Evolutionary conservation across 768 basidiomycete genomes (phyloP).

Genomic region (Leccinum incarnatum): DNA sequence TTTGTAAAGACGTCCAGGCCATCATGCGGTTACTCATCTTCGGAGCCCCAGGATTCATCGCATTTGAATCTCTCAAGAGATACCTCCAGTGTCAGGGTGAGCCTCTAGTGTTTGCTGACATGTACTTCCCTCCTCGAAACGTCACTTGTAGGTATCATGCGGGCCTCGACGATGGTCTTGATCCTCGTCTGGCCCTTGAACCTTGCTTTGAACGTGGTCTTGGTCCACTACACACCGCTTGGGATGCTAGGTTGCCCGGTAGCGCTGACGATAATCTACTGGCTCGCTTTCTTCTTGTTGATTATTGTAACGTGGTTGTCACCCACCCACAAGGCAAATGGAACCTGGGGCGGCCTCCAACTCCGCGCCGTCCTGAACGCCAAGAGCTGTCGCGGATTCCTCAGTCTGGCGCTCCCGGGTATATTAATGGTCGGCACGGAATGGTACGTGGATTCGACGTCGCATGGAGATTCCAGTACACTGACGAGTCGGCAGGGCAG

Average conservation of each 20-base stretch:
- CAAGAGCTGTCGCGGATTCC: slow-evolving; percentile 53
- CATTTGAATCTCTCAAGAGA: slow-evolving; percentile 75
- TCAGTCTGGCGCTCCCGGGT: slow-evolving; percentile 70
- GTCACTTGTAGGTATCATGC: slow-evolving; percentile 60
- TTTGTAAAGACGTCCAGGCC: slow-evolving; percentile 59
- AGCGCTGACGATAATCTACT: slow-evolving; percentile 67
- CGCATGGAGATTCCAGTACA: background rate
- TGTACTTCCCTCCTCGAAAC: background rate
- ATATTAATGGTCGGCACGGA: slow-evolving; percentile 80
- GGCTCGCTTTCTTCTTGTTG: slow-evolving; percentile 61
- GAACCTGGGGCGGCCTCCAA: slow-evolving; percentile 63
- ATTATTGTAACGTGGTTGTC: slow-evolving; percentile 49
- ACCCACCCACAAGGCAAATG: slow-evolving; percentile 50
- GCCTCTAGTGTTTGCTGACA: background rate
- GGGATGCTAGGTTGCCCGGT: slow-evolving; percentile 65
- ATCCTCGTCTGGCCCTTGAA: slow-evolving; percentile 66
- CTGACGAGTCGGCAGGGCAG: slow-evolving; percentile 49
- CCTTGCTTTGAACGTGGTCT: slow-evolving; percentile 50
- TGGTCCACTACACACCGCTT: slow-evolving; percentile 64
- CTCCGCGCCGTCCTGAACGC: slow-evolving; percentile 43
- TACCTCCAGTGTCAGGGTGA: slow-evolving; percentile 78
- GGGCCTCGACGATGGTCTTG: slow-evolving; percentile 64
- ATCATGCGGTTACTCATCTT: slow-evolving; percentile 64
- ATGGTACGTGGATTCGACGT: slow-evolving; percentile 46
- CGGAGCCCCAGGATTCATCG: slow-evolving; percentile 71